phyloP scores from a whole-genome alignment of 148 eudicot species.

The Camellia granthamiana region DNA sequence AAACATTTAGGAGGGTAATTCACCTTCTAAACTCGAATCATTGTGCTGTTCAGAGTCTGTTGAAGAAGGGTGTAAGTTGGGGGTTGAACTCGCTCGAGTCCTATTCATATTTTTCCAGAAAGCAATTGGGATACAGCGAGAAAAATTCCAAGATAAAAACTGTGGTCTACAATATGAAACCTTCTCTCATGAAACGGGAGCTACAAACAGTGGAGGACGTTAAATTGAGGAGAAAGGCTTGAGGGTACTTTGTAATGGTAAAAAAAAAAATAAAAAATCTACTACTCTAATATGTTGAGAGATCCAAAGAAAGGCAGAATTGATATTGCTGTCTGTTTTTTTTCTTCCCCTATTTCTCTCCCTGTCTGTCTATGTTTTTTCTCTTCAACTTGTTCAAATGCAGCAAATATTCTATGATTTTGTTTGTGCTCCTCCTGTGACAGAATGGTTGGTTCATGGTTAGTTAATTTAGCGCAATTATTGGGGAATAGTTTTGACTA shows the following conservation, averaged over 20 bases:
- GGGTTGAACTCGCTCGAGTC: slow-evolving; percentile 50
- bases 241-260: too few species aligned
- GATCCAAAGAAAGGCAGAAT: slow-evolving; percentile 31
- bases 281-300: slow-evolving; percentile 12
- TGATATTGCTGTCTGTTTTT: slow-evolving; percentile 14
- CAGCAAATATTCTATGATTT: too few species aligned
- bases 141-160: neutral
- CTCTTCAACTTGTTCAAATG: neutral
- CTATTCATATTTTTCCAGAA: slow-evolving; percentile 42
- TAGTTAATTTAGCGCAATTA: slow-evolving; percentile 15
- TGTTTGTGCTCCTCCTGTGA: neutral
- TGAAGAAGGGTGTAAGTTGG: slow-evolving; percentile 39
- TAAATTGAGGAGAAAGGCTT: neutral
- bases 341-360: neutral
- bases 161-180: neutral
- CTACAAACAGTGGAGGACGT: too few species aligned
- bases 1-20: neutral
- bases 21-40: slow-evolving; percentile 77
- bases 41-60: slow-evolving; percentile 18
- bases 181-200: too few species aligned
- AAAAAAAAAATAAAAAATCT: neutral
- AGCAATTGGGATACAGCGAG: neutral
- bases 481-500: slow-evolving; percentile 20
- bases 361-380: neutral
- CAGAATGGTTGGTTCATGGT: slow-evolving; percentile 22